A percentile compares a stretch with the other conserved stretches of the same genome.
Conservation (phyloP, 2,329 filamentous ascomycete genomes). For the Trichoderma citrinoviride region DNA sequence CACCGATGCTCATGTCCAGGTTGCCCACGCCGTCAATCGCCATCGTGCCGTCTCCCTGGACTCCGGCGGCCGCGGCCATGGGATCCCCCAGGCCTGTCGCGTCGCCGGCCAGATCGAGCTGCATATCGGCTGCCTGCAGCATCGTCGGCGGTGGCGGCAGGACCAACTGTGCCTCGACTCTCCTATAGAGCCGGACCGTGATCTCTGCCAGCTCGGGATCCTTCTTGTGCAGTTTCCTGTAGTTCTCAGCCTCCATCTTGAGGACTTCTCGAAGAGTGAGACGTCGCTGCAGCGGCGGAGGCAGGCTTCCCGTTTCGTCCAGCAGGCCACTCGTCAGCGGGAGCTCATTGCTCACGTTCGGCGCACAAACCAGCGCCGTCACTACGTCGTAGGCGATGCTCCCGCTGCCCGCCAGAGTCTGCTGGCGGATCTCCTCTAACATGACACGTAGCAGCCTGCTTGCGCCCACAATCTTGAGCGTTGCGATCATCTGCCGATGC, state of each 20-base stretch:
- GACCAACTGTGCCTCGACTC: conserved; percentile 64
- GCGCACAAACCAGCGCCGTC: conserved; percentile 66
- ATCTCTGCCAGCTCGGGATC: conserved; percentile 59
- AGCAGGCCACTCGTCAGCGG: conserved; percentile 33
- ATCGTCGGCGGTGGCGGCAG: conserved; percentile 40
- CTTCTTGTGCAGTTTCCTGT: conserved; percentile 53
- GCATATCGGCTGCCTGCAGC: conserved; percentile 43
- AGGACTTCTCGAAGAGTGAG: conserved; percentile 61
- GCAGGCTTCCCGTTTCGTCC: conserved; percentile 38
- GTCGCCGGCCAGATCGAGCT: conserved; percentile 41
- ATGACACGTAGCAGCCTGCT: conserved; percentile 59
- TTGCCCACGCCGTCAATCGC: conserved; percentile 43
- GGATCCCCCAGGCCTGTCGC: conserved; percentile 41
- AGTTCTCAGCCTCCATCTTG: conserved; percentile 56
- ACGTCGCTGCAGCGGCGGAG: conserved; percentile 42
- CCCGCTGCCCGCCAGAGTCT: conserved; percentile 58
- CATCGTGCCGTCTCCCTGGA: conserved; percentile 40
- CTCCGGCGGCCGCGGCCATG: conserved; percentile 44
- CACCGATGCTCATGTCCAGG: conserved; percentile 46
- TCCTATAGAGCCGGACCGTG: conserved; percentile 59
- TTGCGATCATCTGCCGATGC: conserved; percentile 65
- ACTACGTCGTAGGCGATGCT: conserved; percentile 67
- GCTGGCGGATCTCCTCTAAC: conserved; percentile 64
- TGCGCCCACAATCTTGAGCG: conserved; percentile 60
- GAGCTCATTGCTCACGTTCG: conserved; percentile 51